Base-by-base conservation (phyloP, 164 flowering plant species). In the Stephania yunnanensis region DNA sequence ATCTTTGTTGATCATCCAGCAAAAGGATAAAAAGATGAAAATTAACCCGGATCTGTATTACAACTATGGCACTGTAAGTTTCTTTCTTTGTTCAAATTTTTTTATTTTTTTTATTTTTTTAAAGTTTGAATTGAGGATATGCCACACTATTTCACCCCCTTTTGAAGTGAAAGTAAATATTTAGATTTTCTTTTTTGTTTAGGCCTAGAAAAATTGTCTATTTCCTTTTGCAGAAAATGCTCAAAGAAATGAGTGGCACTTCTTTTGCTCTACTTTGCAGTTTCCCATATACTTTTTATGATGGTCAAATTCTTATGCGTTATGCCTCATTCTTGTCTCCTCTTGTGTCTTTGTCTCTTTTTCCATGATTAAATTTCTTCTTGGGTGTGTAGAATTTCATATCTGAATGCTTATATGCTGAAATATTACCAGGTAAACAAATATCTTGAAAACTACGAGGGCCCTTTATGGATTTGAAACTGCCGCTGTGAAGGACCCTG, bases 401-500 rank as follows among this genome's bases (percentile, higher is more conserved):
- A 46, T 55, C 5, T 73, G 13, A 13, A 2, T 22, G 6, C 30
- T 48, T 61, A 46, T 75, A 5, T 55, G 36, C 17, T 70, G 70
- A 42, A 45, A 70, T 66, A 8, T 63, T 36, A 36, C 71, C 82
- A 94, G 98, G 97, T 88, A 52, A 88, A 92, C 84, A 87, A 86
- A 81, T 94, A 90, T 78, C 81, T 92, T 17, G 97, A 94, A 78
- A 90, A 94, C 82, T 94, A 94, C 82, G 79, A 88, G 92, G 78
- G 97, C 98, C 46, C 95, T 94, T 63, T 86, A 82, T 81, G 97
- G 98, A 77, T 94, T 92, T 85, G 95, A 92, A 85, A 94, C 97
- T 81, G 97, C 98, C 77, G 88, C 92, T 71, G 76, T 80, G 75
- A 92, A 81, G 85, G 97, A 94, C 85, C 97, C 98, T 78, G 86